Conservation (phyloP, 345 rosid species). For the Lenwebbia sp. region DNA sequence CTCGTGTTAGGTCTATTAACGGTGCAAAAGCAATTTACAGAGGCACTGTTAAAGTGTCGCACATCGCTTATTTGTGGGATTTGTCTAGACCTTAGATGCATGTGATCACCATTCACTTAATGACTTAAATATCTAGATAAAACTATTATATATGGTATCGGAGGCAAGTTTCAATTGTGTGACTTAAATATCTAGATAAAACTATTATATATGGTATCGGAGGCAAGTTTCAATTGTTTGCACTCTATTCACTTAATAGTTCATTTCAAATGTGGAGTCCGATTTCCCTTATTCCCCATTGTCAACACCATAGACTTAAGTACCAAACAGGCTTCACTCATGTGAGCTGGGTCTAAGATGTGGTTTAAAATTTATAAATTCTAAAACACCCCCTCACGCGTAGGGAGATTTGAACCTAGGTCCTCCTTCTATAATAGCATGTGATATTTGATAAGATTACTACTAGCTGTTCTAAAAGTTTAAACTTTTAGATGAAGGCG, state of each 20-base stretch:
- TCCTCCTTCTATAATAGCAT: too few relatives aligned
- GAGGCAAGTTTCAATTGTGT: neutral
- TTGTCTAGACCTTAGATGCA: neutral
- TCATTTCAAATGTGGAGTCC: neutral
- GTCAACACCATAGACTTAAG: neutral
- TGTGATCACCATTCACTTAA: neutral
- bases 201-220: neutral
- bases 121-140: neutral
- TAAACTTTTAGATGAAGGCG: too few relatives aligned
- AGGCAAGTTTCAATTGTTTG: neutral
- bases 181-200: neutral
- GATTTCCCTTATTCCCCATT: neutral
- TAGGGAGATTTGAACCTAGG: too few relatives aligned
- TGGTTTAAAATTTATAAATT: too few relatives aligned
- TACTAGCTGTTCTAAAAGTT: too few relatives aligned
- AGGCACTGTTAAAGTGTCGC: neutral
- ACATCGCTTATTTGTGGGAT: neutral
- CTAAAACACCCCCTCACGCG: too few relatives aligned
- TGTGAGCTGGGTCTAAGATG: too few relatives aligned
- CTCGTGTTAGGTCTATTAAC: neutral
- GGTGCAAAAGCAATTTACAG: neutral
- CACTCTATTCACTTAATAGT: neutral
- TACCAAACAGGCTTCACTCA: neutral
- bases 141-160: neutral
- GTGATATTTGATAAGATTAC: too few relatives aligned